Percentiles rank a stretch among this genome's conserved stretches.
Conservation (phyloP, 805 yeast genomes). For the Millerozyma miso region DNA sequence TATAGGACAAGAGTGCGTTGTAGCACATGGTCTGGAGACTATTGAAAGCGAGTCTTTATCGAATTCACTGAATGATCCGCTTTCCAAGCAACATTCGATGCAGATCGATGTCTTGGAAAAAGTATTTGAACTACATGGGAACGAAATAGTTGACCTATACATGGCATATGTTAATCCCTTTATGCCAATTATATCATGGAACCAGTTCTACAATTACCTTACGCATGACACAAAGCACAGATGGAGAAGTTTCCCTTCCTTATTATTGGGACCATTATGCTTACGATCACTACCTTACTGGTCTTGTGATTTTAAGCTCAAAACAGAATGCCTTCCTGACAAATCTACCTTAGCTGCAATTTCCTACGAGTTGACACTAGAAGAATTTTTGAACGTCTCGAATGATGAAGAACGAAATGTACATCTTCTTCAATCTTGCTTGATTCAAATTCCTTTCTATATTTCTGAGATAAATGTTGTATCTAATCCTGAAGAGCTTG, state of each 20-base stretch:
- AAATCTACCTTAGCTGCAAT: not conserved
- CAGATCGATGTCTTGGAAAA: not conserved
- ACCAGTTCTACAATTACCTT: not conserved
- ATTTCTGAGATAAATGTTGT: not conserved
- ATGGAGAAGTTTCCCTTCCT: not conserved
- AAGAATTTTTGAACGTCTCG: not conserved
- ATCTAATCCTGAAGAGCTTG: not conserved
- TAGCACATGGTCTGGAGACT: too few species aligned
- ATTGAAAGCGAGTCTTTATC: too few species aligned
- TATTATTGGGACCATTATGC: not conserved
- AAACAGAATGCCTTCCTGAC: not conserved
- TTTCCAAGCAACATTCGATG: not conserved
- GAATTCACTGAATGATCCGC: too few species aligned
- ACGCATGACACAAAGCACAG: not conserved
- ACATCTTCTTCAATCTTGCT: conserved; percentile 1
- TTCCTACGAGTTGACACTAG: not conserved
- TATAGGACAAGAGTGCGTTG: too few species aligned
- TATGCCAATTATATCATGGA: conserved; percentile 3
- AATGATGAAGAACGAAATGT: conserved; percentile 1
- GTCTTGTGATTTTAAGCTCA: not conserved
- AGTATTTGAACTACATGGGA: not conserved
- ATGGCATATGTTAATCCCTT: conserved; percentile 3
- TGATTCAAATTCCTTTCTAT: conserved; percentile 1
- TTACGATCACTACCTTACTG: not conserved
- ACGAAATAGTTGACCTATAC: conserved; percentile 1